Percentiles rank a stretch among this genome's conserved stretches.
Conservation (phyloP, 139 green algal species). For the Coelastrella sp. region DNA sequence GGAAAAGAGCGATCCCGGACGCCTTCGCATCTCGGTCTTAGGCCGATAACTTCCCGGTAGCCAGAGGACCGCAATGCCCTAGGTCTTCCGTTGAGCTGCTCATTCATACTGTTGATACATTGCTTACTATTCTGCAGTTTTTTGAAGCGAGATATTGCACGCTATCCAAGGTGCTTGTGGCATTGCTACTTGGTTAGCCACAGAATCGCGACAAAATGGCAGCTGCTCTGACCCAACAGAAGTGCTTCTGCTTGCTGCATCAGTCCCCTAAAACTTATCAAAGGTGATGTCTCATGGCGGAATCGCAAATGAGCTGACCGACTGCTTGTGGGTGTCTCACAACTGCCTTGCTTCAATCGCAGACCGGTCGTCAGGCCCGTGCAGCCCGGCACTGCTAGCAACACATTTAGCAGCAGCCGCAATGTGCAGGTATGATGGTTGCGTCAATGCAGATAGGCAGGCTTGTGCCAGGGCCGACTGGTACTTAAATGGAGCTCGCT, state of each 20-base stretch:
- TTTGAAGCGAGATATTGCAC: no score
- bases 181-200: conserved; percentile 11
- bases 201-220: conserved; percentile 33
- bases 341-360: not conserved
- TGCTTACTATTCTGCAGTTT: no score
- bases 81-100: not conserved
- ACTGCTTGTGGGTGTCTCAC: not conserved
- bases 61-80: not conserved
- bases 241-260: conserved; percentile 6
- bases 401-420: not conserved
- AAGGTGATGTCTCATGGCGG: not conserved
- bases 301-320: not conserved
- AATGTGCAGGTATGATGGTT: conserved; percentile 11
- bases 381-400: conserved; percentile 26
- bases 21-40: no score
- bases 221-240: conserved; percentile 22
- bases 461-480: not conserved
- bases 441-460: not conserved
- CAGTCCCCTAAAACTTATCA: not conserved
- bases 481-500: not conserved
- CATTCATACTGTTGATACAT: no score
- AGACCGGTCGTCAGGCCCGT: conserved; percentile 23
- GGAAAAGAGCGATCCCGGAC: no score
- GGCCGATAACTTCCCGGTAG: no score
- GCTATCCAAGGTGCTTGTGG: no score